Evolutionary conservation across 2,329 filamentous ascomycete species (phyloP).

Genomic region (Aphanocladium album): DNA sequence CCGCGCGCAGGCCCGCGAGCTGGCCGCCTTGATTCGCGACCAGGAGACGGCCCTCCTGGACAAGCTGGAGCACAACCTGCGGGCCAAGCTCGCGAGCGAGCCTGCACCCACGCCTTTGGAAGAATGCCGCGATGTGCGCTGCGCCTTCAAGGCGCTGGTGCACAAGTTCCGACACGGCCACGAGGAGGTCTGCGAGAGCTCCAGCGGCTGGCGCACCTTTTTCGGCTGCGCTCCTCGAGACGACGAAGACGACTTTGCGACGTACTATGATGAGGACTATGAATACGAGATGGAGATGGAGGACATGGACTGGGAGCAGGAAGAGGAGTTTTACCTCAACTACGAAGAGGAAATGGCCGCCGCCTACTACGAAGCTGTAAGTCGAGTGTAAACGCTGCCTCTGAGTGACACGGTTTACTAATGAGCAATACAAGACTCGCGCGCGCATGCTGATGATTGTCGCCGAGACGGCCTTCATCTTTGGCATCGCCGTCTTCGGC

Average conservation of each 20-base stretch:
- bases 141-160: conserved; percentile 36
- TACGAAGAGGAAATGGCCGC: not conserved
- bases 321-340: not conserved
- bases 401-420: no score
- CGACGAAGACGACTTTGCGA: not conserved
- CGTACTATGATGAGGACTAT: no score
- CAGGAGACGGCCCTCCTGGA: conserved; percentile 37
- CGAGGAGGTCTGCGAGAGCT: conserved; percentile 18
- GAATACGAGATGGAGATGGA: not conserved
- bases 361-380: not conserved
- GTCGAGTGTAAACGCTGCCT: no score
- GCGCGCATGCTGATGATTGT: conserved; percentile 3
- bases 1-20: conserved; percentile 34
- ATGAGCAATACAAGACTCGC: no score
- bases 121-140: conserved; percentile 38
- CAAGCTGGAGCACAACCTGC: conserved; percentile 18
- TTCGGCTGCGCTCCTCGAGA: conserved; percentile 8
- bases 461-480: conserved; percentile 35
- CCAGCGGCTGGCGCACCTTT: conserved; percentile 7
- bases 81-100: conserved; percentile 16
- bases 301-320: not conserved
- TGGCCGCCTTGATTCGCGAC: conserved; percentile 37
- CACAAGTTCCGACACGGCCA: conserved; percentile 32
- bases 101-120: conserved; percentile 15
- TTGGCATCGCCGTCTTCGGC: conserved; percentile 26